Percentiles rank a stretch among this genome's conserved stretches.
Conservation (phyloP, 164 flowering plant genomes). For the Dillenia turbinata region DNA sequence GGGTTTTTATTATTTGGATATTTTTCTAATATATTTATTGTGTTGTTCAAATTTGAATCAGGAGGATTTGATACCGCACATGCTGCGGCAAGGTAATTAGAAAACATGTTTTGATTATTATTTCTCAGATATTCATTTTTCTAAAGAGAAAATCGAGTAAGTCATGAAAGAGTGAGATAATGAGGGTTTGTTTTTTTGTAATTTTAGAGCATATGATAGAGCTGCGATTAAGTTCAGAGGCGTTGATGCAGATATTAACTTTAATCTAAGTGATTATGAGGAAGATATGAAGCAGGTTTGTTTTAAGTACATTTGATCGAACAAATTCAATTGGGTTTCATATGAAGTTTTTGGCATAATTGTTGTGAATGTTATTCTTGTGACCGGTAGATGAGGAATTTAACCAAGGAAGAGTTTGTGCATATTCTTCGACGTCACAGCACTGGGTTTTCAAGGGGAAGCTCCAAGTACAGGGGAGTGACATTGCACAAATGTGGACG, state of each 20-base stretch:
- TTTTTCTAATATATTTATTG: slow-evolving; percentile 5
- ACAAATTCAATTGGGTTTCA: neutral
- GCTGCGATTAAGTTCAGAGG: slow-evolving; percentile 93
- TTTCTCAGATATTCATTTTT: neutral
- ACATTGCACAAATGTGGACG: slow-evolving; percentile 81
- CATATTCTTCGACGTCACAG: slow-evolving; percentile 85
- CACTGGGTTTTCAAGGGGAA: slow-evolving; percentile 78
- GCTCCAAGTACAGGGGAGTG: slow-evolving; percentile 76
- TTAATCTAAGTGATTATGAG: slow-evolving; percentile 64
- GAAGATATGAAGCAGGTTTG: slow-evolving; percentile 73
- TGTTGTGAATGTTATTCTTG: neutral
- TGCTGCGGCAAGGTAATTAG: slow-evolving; percentile 71
- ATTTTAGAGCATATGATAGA: slow-evolving; percentile 82
- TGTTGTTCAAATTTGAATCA: slow-evolving; percentile 19
- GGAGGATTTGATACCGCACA: slow-evolving; percentile 91
- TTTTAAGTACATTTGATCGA: no score
- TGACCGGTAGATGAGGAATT: slow-evolving; percentile 49
- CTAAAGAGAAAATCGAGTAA: no score
- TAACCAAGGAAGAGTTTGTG: slow-evolving; percentile 82
- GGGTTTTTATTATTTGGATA: neutral
- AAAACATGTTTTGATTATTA: neutral
- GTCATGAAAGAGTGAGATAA: no score
- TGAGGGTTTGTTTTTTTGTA: no score
- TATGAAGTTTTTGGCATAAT: neutral
- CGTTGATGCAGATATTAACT: slow-evolving; percentile 89